A percentile compares a stretch with the other conserved stretches of the same genome.
phyloP scores from a whole-genome alignment of 495 filamentous ascomycete species.

The Talaromyces trachyspermus region DNA sequence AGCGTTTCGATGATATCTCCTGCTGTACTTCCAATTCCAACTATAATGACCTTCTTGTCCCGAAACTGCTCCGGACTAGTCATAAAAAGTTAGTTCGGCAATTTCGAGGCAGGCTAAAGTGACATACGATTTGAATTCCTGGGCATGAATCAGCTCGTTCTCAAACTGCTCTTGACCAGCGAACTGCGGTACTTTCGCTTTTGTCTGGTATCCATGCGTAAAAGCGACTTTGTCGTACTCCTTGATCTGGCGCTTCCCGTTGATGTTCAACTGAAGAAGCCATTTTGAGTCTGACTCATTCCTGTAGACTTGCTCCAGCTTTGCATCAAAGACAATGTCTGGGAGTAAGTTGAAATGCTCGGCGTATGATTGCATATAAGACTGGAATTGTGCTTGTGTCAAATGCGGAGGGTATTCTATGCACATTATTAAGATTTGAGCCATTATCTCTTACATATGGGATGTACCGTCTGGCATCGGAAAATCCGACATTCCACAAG shows the following conservation, averaged over 20 bases:
- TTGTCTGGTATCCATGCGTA: slow-evolving; percentile 23
- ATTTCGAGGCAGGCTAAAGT: neutral
- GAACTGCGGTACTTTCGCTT: slow-evolving; percentile 11
- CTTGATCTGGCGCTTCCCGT: slow-evolving; percentile 13
- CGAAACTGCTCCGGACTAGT: slow-evolving; percentile 43
- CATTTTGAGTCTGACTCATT: slow-evolving; percentile 14
- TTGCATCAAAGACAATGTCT: slow-evolving; percentile 19
- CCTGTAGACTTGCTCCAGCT: slow-evolving; percentile 11
- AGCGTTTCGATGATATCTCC: slow-evolving; percentile 22
- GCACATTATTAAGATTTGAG: neutral
- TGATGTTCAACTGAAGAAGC: slow-evolving; percentile 16
- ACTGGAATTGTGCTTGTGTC: neutral
- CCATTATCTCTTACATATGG: neutral
- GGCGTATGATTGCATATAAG: slow-evolving; percentile 22
- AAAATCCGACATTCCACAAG: slow-evolving; percentile 15
- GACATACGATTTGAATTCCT: slow-evolving; percentile 13
- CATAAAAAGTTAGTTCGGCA: neutral
- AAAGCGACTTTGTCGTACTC: slow-evolving; percentile 23
- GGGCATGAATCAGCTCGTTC: slow-evolving; percentile 19
- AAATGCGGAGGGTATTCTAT: slow-evolving; percentile 2
- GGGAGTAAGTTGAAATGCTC: slow-evolving; percentile 19
- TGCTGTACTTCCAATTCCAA: slow-evolving; percentile 46
- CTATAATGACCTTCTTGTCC: slow-evolving; percentile 61
- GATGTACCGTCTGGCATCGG: slow-evolving; percentile 29
- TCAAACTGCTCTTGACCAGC: slow-evolving; percentile 15